Percentiles rank a stretch among this genome's conserved stretches.
These are phyloP conservation scores for Candida pini DNA, from an alignment of 805 yeast species.

Conservation along the genomic window DNA sequence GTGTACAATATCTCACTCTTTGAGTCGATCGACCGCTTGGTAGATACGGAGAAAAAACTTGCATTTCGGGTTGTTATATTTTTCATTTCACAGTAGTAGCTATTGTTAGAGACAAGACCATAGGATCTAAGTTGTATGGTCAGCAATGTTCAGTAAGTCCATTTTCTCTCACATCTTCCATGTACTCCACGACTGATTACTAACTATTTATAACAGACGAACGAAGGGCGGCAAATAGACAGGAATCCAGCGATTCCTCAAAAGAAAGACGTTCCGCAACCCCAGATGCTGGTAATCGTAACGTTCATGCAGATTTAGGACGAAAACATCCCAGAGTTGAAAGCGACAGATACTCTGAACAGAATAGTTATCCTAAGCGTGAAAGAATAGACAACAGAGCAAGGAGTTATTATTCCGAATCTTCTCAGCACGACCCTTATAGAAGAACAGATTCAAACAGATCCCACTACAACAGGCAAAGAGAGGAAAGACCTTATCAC, in stretches of 20 bases:
- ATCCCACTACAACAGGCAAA: neutral
- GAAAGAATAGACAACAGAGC: conserved; percentile 15
- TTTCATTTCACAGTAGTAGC: too few relatives aligned
- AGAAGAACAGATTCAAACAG: neutral
- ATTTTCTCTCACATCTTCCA: neutral
- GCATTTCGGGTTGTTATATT: too few relatives aligned
- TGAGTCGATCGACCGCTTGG: too few relatives aligned
- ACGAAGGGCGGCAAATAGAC: conserved; percentile 20
- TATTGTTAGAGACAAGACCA: too few relatives aligned
- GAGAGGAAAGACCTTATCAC: too few relatives aligned
- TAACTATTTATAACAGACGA: conserved; percentile 10
- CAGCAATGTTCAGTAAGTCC: conserved; percentile 1
- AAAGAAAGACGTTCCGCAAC: neutral
- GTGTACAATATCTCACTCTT: too few relatives aligned
- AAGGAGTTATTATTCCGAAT: too few relatives aligned
- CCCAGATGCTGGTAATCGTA: too few relatives aligned
- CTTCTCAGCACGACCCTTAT: too few relatives aligned
- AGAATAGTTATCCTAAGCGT: conserved; percentile 10
- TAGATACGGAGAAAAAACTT: too few relatives aligned
- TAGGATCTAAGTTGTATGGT: neutral
- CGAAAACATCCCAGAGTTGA: too few relatives aligned
- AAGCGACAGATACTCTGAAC: conserved; percentile 12
- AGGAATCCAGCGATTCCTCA: conserved; percentile 6
- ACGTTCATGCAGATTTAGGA: too few relatives aligned
- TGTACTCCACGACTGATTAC: conserved; percentile 5